Conservation (phyloP, 441 rosid genomes). For the Pelargonium cotyledonis region DNA sequence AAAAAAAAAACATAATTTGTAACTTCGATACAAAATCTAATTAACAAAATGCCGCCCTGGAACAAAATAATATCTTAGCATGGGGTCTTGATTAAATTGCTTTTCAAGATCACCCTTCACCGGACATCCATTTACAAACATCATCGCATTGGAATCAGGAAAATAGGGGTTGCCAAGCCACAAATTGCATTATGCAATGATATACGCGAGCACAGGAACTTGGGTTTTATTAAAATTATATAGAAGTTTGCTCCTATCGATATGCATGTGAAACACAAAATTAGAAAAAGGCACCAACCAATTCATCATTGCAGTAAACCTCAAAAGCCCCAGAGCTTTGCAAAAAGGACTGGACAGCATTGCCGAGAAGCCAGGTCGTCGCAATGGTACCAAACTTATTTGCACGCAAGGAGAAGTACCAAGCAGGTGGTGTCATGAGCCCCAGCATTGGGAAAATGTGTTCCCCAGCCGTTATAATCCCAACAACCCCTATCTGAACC, state of each 20-base stretch:
- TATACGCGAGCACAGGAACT: background rate
- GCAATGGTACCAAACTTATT: constrained; percentile 93
- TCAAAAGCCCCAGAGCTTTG: constrained; percentile 96
- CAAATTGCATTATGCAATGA: too few species aligned
- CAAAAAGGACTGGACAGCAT: constrained; percentile 77
- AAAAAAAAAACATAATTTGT: too few species aligned
- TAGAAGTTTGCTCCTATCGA: background rate
- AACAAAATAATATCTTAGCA: too few species aligned
- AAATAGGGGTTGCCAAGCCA: too few species aligned
- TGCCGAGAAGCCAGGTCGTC: constrained; percentile 87
- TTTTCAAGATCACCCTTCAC: too few species aligned
- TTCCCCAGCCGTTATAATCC: constrained; percentile 73
- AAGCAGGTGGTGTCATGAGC: constrained; percentile 61
- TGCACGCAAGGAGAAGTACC: constrained; percentile 77
- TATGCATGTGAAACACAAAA: background rate
- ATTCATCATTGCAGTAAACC: constrained; percentile 61
- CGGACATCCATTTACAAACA: too few species aligned
- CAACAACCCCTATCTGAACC: constrained; percentile 76
- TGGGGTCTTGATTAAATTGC: too few species aligned
- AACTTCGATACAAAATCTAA: too few species aligned
- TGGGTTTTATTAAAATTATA: background rate
- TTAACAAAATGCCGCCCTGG: too few species aligned
- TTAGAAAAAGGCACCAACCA: constrained; percentile 37
- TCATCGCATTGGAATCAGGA: too few species aligned
- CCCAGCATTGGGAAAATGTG: constrained; percentile 83